phyloP scores from a whole-genome alignment of 768 basidiomycete genomes.

The Dictyophora rubrovolvata region DNA sequence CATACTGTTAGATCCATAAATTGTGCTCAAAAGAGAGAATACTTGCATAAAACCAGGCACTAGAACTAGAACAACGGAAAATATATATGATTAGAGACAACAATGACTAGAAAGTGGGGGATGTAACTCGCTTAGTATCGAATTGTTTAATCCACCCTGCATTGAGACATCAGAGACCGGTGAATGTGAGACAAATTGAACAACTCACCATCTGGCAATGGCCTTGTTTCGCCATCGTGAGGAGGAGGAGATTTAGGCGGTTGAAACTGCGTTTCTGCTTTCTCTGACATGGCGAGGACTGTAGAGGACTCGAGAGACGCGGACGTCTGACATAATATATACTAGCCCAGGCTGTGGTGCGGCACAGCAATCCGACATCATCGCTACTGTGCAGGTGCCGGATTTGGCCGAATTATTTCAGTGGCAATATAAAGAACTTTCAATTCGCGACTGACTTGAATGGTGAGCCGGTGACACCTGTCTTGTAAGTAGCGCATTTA shows the following conservation, averaged over 20 bases:
- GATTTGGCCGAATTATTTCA: too few species aligned
- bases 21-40: background rate
- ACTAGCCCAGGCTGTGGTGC: too few species aligned
- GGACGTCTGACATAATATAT: background rate
- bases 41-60: constrained; percentile 8
- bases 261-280: background rate
- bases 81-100: background rate
- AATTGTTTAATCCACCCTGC: constrained; percentile 8
- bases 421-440: too few species aligned
- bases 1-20: background rate
- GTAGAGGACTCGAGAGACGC: background rate
- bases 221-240: constrained; percentile 3
- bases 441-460: too few species aligned
- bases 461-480: too few species aligned
- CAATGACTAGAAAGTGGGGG: background rate
- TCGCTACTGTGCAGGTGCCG: background rate
- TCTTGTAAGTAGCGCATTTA: too few species aligned
- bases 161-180: background rate
- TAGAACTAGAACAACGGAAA: background rate
- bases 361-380: background rate
- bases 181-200: background rate
- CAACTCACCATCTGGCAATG: constrained; percentile 6
- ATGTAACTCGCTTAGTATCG: background rate
- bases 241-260: constrained; percentile 3
- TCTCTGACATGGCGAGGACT: constrained; percentile 3